phyloP scores from a whole-genome alignment of 108 stramenopile species.

The Cyclotella distinguenda region DNA sequence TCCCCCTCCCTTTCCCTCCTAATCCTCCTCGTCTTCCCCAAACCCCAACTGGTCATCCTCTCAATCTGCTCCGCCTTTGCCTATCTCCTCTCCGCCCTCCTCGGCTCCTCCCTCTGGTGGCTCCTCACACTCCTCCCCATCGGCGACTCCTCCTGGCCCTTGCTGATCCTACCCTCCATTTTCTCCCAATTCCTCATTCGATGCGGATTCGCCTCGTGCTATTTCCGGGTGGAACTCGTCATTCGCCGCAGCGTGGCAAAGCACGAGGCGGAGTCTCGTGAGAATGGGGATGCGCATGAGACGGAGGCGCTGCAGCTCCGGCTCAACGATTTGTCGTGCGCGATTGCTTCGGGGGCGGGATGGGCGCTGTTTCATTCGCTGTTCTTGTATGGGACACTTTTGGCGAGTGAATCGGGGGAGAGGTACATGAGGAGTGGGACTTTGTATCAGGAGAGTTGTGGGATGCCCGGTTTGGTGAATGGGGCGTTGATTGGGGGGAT shows the following conservation, averaged over 20 bases:
- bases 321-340: slow-evolving; percentile 73
- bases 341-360: slow-evolving; percentile 79
- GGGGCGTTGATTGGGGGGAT: slow-evolving; percentile 62
- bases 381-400: slow-evolving; percentile 72
- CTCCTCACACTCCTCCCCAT: slow-evolving; percentile 32
- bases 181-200: slow-evolving; percentile 61
- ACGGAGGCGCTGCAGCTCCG: slow-evolving; percentile 68
- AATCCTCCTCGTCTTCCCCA: slow-evolving; percentile 58
- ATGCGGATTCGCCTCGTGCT: slow-evolving; percentile 60
- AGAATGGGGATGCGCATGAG: slow-evolving; percentile 27
- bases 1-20: slow-evolving; percentile 75
- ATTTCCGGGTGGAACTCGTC: slow-evolving; percentile 72
- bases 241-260: slow-evolving; percentile 63
- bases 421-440: slow-evolving; percentile 54
- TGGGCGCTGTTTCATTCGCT: slow-evolving; percentile 80
- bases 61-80: slow-evolving; percentile 72
- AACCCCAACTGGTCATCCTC: slow-evolving; percentile 79
- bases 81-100: slow-evolving; percentile 57
- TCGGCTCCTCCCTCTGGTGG: slow-evolving; percentile 58
- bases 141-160: slow-evolving; percentile 5
- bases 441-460: slow-evolving; percentile 72
- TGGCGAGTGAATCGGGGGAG: slow-evolving; percentile 64
- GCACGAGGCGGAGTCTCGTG: slow-evolving; percentile 42
- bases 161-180: slow-evolving; percentile 63
- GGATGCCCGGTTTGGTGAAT: slow-evolving; percentile 65